Evolutionary conservation across 164 flowering plant genomes (phyloP).

Genomic region (Stephania japonica): DNA sequence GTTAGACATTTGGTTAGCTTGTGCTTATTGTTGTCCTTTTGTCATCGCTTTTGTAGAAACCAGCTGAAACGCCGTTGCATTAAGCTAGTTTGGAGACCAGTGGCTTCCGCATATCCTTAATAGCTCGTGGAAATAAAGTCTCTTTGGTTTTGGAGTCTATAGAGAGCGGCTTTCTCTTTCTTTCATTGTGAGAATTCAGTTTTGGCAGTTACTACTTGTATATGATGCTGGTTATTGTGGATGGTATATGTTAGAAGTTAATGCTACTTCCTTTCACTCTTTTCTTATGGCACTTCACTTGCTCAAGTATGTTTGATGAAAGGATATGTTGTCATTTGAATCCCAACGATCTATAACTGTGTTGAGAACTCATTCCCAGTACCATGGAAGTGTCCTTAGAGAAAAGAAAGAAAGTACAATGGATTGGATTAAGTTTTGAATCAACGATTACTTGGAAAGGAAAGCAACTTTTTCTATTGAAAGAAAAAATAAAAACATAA

Average conservation of each 20-base stretch:
- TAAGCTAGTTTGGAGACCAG: conserved; percentile 19
- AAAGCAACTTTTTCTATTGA: background rate
- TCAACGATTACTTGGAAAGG: background rate
- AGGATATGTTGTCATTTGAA: background rate
- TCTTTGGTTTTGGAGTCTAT: conserved; percentile 14
- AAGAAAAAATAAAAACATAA: background rate
- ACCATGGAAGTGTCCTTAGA: too few relatives aligned
- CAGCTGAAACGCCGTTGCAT: conserved; percentile 32
- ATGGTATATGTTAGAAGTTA: background rate
- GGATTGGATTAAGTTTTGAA: too few relatives aligned
- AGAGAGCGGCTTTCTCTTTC: background rate
- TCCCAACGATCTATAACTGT: background rate
- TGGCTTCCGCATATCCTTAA: conserved; percentile 4
- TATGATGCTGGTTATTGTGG: background rate
- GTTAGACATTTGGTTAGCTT: background rate
- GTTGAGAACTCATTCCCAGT: background rate
- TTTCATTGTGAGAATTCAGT: conserved; percentile 11
- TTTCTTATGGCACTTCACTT: background rate
- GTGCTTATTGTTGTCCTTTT: background rate
- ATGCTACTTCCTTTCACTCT: background rate
- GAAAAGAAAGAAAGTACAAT: too few relatives aligned
- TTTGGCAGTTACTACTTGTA: background rate
- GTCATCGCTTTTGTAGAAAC: conserved; percentile 26
- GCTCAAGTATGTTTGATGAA: background rate
- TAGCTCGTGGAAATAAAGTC: conserved; percentile 29